Evolutionary conservation across 257 asterid genomes (phyloP), one percentile per base, ranked within the genome.

Genomic region (Schizonepeta tenuifolia): DNA sequence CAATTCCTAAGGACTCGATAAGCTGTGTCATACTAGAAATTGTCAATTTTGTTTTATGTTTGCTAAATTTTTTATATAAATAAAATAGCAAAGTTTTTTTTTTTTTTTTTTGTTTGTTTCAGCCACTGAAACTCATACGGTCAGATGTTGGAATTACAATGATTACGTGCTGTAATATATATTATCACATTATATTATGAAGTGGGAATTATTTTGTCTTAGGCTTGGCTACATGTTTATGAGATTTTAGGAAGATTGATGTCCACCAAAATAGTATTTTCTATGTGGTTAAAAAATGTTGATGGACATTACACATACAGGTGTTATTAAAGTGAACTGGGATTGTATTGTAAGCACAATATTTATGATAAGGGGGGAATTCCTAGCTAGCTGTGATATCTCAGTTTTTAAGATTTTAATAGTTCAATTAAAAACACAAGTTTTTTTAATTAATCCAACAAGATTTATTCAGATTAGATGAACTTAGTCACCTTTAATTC

Each of bases 401-500:
- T 77, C 61, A 65, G 33, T 73, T 75, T 50, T 73, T 46, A 80
- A 76, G 78, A 73, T 50, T 59, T 13, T 74, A 53, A 6, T 7
- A 21, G 4, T 14, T 22, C n/a, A 50, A 47, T 11, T 31, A 20
- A 31, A 11, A 51, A 61, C 36, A 67, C 38, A 53, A 68, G 61
- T 22, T 55, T 46, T 35, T 38, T 38, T 33, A 12, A 64, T 64
- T 54, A 65, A 11, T 33, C 12, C n/a, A 43, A 41, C n/a, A 55
- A 70, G 49, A 77, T 55, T 13, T 9, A 31, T 63, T 62, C 43
- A 75, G 81, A 80, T 88, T 65, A 77, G 41, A 74, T 77, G 92
- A 88, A 88, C 88, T 77, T 88, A 85, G 90, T 74, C 74, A 72
- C 78, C 78, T 78, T 67, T 49, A 53, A 26, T 38, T 72, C 71